Conservation (phyloP, 352 stramenopile genomes). For the Globisporangium orthogonon region DNA sequence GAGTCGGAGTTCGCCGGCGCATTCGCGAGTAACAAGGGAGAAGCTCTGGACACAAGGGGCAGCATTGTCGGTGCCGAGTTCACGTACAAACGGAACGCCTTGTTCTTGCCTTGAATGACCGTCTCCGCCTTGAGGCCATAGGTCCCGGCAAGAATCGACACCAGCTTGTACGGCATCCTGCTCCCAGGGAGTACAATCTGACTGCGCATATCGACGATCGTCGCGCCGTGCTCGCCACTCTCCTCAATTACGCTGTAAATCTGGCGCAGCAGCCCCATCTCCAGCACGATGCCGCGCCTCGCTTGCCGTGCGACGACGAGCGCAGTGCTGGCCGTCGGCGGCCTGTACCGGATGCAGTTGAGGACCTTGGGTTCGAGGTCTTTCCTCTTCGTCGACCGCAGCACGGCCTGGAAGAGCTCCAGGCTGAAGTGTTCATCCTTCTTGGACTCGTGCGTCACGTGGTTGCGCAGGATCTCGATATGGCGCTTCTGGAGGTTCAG, state of each 20-base stretch:
- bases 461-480: constrained; percentile 48
- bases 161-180: constrained; percentile 75
- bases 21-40: constrained; percentile 7
- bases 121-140: constrained; percentile 70
- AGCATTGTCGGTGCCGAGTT: constrained; percentile 5
- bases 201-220: constrained; percentile 72
- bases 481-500: constrained; percentile 65
- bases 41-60: not conserved
- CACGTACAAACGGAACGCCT: constrained; percentile 67
- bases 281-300: constrained; percentile 44
- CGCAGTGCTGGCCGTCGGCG: constrained; percentile 2
- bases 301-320: constrained; percentile 1
- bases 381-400: constrained; percentile 45
- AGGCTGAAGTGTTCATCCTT: constrained; percentile 47
- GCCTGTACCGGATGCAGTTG: constrained; percentile 73
- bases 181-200: constrained; percentile 61
- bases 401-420: constrained; percentile 70
- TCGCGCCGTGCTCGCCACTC: constrained; percentile 49
- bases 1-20: not conserved
- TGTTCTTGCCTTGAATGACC: constrained; percentile 79
- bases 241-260: constrained; percentile 74
- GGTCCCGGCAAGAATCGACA: constrained; percentile 54
- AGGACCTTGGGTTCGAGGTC: constrained; percentile 67
- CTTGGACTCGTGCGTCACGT: constrained; percentile 70
- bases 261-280: constrained; percentile 57